Base-by-base conservation (phyloP, 2,329 filamentous ascomycete genomes). In the Helicocarpus griseus region DNA sequence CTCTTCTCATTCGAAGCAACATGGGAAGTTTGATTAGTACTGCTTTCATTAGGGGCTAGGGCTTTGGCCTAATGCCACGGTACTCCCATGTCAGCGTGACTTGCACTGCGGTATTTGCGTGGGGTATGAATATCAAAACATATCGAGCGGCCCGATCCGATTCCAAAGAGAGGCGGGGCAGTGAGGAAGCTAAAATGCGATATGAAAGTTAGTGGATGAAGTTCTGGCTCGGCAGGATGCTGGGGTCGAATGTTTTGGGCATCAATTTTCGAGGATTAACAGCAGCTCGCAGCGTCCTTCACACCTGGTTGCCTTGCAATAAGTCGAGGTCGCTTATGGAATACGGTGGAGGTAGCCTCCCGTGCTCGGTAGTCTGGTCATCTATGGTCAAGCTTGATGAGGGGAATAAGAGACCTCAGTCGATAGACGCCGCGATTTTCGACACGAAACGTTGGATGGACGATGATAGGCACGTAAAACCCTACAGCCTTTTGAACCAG, bases 211-310 rank as follows among this genome's bases (percentile, higher is more conserved):
- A 52, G 39, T 46, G 40, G 26, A 29, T 33, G 41, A 38, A 39
- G 13, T n/a, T 29, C 2, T 50, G 26, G 40, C 26, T 48, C 24
- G 24, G 21, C 24, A 43, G 33, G 22, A 31, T 53, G 44, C 48
- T 56, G 43, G 48, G 38, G 47, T 47, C 26, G 31, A 36, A n/a
- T 21, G 19, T 38, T 51, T 56, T 56, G 54, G 54, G 54, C 54
- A 56, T 48, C 54, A 56, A 56, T 31, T 40, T 9, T 51, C 36
- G 48, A 48, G 47, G 44, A 50, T 53, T 51, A 50, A 35, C 31
- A 38, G 14, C 22, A 24, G 48, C 36, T 52, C 52, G 52, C 22
- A 21, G 41, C 36, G 38, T 36, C 7, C 24, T 35, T 33, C 36
- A 29, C 41, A 24, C 46, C 21, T 26, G 7, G 45, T 33, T 19